phyloP scores from a whole-genome alignment of 164 flowering plant genomes.

The Umbilicus rupestris region DNA sequence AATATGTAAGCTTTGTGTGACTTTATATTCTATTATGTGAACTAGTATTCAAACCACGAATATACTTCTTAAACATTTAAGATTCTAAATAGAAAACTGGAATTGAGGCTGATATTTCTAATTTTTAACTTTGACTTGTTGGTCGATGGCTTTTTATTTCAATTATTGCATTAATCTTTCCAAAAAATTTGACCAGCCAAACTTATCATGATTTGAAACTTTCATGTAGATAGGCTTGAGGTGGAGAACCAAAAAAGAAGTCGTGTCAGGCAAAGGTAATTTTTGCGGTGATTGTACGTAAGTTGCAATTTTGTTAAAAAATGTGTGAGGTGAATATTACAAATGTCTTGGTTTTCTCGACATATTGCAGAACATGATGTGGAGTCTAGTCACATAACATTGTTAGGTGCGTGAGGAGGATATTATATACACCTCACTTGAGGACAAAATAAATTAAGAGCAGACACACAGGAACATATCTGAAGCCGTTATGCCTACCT shows the following conservation, averaged over 20 bases:
- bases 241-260: constrained; percentile 96
- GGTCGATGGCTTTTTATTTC: background rate
- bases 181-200: background rate
- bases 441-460: background rate
- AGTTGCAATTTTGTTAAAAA: background rate
- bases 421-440: background rate
- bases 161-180: background rate
- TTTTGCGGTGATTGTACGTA: background rate
- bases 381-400: background rate
- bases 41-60: background rate
- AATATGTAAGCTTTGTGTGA: background rate
- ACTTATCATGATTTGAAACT: background rate
- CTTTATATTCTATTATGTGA: background rate
- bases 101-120: background rate
- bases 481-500: background rate
- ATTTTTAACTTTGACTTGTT: background rate
- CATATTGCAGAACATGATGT: background rate
- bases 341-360: background rate
- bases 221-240: constrained; percentile 79
- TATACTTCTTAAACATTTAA: background rate
- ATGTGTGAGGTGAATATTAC: background rate
- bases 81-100: background rate
- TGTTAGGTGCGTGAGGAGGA: background rate
- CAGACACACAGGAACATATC: background rate
- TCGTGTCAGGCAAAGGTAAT: constrained; percentile 87